Evolutionary conservation across 805 yeast species (phyloP), one percentile per base, ranked within the genome.

Genomic region (Candida stauntonica): DNA sequence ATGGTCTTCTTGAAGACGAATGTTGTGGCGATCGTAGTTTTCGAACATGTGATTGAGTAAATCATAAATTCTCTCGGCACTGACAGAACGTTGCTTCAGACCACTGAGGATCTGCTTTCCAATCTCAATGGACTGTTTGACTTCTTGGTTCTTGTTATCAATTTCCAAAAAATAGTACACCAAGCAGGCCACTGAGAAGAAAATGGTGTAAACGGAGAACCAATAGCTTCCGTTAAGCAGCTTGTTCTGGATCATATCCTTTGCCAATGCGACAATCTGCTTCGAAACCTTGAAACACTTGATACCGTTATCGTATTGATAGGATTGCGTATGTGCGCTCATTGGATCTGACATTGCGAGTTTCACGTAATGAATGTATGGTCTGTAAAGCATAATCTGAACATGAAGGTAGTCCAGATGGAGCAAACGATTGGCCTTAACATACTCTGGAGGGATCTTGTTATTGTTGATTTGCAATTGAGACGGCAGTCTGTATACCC

Each of bases 181-280:
- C 51, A 88, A 67, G 48, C 95, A 86, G 0, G 96, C 95, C 35
- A 88, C 89, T 1, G 95, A 80, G 58, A 86, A 88, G 58, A 88
- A 88, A n/a, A 88, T 82, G 0, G 96, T 87, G 60, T 88, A 88
- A 58, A 84, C 80, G n/a, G 93, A 81, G 54, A 86, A 88, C 96
- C 96, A 87, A 58, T 88, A 89, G 1, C 95, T 85, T 2, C 96
- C 96, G 48, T 85, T 77, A 41, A 88, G 65, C 51, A 85, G 66
- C 44, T 82, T 74, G 42, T 78, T 77, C 45, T 75, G 72, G 41
- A 84, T 77, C 86, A 88, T 77, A 46, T 82, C 87, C 50, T 84
- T 78, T 0, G 95, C 89, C 42, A 87, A 59, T 50, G 80, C 75
- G 13, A 88, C 86, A 19, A 83, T 95, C 51, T 81, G 73, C 43